Evolutionary conservation across 768 basidiomycete species (phyloP).

Genomic region (Hygrophorus russula): DNA sequence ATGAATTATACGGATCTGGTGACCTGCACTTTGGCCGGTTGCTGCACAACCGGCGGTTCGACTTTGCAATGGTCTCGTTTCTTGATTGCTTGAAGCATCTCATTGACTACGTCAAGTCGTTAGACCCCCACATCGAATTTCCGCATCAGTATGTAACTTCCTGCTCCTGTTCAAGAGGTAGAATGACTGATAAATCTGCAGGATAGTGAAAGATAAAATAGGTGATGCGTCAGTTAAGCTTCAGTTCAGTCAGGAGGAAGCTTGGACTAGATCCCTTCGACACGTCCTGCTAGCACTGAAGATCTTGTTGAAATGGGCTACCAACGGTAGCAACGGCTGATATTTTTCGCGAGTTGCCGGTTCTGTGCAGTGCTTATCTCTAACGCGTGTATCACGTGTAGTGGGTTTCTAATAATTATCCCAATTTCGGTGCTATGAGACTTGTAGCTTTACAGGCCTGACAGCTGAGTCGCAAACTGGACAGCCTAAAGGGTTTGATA

Average conservation of each 20-base stretch:
- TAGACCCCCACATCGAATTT: slow-evolving; percentile 65
- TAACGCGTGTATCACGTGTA: too few species aligned
- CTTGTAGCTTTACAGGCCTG: too few species aligned
- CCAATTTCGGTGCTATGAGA: too few species aligned
- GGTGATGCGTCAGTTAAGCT: slow-evolving; percentile 91
- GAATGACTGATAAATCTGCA: slow-evolving; percentile 19
- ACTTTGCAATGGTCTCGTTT: slow-evolving; percentile 92
- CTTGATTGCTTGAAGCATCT: slow-evolving; percentile 90
- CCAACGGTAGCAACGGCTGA: slow-evolving; percentile 62
- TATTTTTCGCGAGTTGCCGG: not conserved
- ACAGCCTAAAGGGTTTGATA: not conserved
- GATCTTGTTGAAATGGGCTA: slow-evolving; percentile 80
- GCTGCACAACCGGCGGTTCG: slow-evolving; percentile 91
- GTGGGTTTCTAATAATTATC: too few species aligned
- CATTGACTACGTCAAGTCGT: slow-evolving; percentile 72
- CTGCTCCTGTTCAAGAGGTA: not conserved
- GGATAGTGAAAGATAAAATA: slow-evolving; percentile 89
- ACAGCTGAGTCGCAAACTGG: too few species aligned
- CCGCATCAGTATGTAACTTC: slow-evolving; percentile 67
- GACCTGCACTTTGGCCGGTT: slow-evolving; percentile 83
- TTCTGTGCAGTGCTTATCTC: not conserved
- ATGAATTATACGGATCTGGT: slow-evolving; percentile 92
- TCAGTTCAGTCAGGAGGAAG: slow-evolving; percentile 91
- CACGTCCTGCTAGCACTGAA: slow-evolving; percentile 87
- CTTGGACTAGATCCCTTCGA: slow-evolving; percentile 88